phyloP scores from a whole-genome alignment of 176 grass and related monocot genomes.

The Zizania latifolia region DNA sequence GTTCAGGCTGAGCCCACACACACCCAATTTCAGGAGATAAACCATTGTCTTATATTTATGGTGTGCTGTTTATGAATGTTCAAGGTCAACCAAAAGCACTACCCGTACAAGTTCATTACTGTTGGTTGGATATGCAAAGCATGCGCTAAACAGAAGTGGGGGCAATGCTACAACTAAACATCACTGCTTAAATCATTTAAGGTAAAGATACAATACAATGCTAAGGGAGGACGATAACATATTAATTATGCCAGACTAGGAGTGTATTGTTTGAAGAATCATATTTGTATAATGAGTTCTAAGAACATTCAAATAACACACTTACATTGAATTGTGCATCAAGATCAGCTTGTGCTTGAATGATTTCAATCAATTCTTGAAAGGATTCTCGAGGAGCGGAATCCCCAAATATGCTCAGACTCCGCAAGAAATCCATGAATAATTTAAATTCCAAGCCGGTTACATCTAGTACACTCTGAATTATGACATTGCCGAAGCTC shows the following conservation, averaged over 20 bases:
- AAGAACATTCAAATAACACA: neutral
- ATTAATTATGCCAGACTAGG: neutral
- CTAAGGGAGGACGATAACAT: neutral
- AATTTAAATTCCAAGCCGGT: slow-evolving; percentile 92
- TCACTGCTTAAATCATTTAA: neutral
- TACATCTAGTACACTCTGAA: slow-evolving; percentile 96
- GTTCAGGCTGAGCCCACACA: neutral
- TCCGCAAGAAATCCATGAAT: slow-evolving; percentile 92
- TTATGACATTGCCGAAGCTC: slow-evolving; percentile 15
- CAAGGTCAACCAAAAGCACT: no score
- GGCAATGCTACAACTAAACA: neutral
- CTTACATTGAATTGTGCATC: slow-evolving; percentile 93
- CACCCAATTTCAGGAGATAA: neutral
- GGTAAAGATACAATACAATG: neutral
- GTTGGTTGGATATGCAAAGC: neutral
- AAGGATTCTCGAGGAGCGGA: slow-evolving; percentile 73
- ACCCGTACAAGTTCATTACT: no score
- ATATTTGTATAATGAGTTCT: slow-evolving; percentile 18
- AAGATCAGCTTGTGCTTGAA: slow-evolving; percentile 95
- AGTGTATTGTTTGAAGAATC: neutral
- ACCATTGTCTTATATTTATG: neutral
- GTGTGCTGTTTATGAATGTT: neutral
- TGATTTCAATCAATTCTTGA: slow-evolving; percentile 96
- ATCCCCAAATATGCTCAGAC: slow-evolving; percentile 92
- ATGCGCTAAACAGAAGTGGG: neutral